phyloP scores from a whole-genome alignment of 129 eudicot species.

The Arctium minus region DNA sequence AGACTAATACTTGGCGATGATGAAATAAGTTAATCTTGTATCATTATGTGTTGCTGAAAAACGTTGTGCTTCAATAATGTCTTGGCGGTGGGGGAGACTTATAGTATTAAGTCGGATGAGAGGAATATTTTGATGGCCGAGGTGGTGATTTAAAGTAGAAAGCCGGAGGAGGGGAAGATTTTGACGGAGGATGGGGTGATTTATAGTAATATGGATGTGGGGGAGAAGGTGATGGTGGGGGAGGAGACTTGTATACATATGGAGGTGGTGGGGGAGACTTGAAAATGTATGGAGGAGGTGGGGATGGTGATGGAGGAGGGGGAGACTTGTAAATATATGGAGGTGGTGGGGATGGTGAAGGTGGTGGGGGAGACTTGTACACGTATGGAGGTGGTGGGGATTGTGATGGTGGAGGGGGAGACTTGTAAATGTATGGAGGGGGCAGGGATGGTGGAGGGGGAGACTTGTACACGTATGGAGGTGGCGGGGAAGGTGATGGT shows the following conservation, averaged over 20 bases:
- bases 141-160: background rate
- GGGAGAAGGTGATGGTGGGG: background rate
- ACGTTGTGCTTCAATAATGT: background rate
- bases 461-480: too few species aligned
- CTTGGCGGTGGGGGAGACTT: conserved; percentile 9
- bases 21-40: background rate
- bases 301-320: too few species aligned
- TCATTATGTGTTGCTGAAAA: background rate
- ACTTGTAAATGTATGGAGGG: too few species aligned
- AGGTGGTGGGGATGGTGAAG: background rate
- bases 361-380: background rate
- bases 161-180: background rate
- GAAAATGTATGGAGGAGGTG: too few species aligned
- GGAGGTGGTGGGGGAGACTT: too few species aligned
- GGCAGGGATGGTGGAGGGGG: too few species aligned
- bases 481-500: too few species aligned
- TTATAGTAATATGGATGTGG: background rate
- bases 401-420: background rate
- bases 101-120: background rate
- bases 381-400: conserved; percentile 1
- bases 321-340: too few species aligned
- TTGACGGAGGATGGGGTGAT: conserved; percentile 1
- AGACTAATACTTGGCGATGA: background rate
- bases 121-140: background rate
- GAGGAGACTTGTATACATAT: too few species aligned